phyloP scores from a whole-genome alignment of 371 early-diverging fungal species.

The Umbelopsis sp. region DNA sequence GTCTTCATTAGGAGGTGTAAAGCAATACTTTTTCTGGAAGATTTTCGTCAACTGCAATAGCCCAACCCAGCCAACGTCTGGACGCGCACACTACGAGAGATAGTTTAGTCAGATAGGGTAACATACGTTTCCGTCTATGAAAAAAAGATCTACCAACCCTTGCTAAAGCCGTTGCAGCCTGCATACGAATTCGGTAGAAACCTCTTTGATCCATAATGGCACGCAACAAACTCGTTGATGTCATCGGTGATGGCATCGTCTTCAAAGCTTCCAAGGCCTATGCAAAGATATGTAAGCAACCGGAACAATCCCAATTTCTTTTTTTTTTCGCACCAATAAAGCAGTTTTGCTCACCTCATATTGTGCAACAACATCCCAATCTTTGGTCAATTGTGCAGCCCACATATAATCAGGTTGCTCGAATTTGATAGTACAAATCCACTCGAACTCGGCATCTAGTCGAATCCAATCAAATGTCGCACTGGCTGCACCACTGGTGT shows the following conservation, averaged over 20 bases:
- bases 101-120: neutral
- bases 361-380: slow-evolving; percentile 96
- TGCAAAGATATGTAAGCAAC: neutral
- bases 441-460: slow-evolving; percentile 94
- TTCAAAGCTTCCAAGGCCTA: slow-evolving; percentile 70
- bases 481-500: slow-evolving; percentile 67
- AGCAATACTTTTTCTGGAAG: slow-evolving; percentile 79
- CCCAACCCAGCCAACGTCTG: slow-evolving; percentile 69
- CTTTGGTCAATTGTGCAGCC: slow-evolving; percentile 92
- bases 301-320: neutral
- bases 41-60: slow-evolving; percentile 75
- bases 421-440: slow-evolving; percentile 89
- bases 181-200: slow-evolving; percentile 93
- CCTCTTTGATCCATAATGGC: slow-evolving; percentile 83
- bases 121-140: slow-evolving; percentile 8
- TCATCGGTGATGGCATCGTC: slow-evolving; percentile 67
- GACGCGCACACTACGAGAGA: slow-evolving; percentile 52
- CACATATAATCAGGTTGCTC: slow-evolving; percentile 97
- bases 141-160: slow-evolving; percentile 34
- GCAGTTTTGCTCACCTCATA: slow-evolving; percentile 59
- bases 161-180: slow-evolving; percentile 88
- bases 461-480: slow-evolving; percentile 96
- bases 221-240: slow-evolving; percentile 76
- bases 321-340: neutral
- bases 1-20: slow-evolving; percentile 25